Conservation (phyloP, 2,329 filamentous ascomycete species). For the Metarhizium brunneum region DNA sequence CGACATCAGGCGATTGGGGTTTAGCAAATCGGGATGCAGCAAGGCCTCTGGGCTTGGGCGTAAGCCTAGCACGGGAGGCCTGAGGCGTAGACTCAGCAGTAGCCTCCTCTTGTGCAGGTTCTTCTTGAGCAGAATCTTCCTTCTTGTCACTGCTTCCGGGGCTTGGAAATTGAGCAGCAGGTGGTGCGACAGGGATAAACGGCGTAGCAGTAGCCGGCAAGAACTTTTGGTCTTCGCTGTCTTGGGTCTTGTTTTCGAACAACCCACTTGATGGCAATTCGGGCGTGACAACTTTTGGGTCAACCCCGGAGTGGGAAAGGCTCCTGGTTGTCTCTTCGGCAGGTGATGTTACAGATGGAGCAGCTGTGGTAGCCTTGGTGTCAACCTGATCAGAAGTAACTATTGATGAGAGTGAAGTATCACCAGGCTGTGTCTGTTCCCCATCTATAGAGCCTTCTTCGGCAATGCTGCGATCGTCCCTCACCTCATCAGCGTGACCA, state of each 20-base stretch:
- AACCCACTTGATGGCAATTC: conserved; percentile 44
- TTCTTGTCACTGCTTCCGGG: neutral
- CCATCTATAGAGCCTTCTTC: conserved; percentile 27
- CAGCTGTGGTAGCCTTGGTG: conserved; percentile 41
- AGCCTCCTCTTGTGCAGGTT: neutral
- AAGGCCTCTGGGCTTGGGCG: conserved; percentile 29
- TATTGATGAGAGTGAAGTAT: conserved; percentile 46
- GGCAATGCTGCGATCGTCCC: conserved; percentile 13
- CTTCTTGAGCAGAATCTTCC: neutral
- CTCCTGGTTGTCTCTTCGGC: conserved; percentile 36
- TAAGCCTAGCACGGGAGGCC: conserved; percentile 20
- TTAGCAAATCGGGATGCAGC: conserved; percentile 35
- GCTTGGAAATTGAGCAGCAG: conserved; percentile 10
- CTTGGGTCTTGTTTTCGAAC: conserved; percentile 31
- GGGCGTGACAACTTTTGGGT: conserved; percentile 35
- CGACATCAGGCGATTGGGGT: conserved; percentile 23
- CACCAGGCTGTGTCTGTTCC: conserved; percentile 31
- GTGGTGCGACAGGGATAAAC: conserved; percentile 44
- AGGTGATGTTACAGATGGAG: conserved; percentile 43
- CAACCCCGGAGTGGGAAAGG: conserved; percentile 51
- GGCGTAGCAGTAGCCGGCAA: conserved; percentile 59
- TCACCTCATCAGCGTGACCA: conserved; percentile 9
- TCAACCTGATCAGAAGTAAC: conserved; percentile 44
- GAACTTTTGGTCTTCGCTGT: conserved; percentile 38
- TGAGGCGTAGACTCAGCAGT: conserved; percentile 10